A percentile compares a stretch with the other conserved stretches of the same genome.
Conservation (phyloP, 257 asterid species). For the Salvia splendens region DNA sequence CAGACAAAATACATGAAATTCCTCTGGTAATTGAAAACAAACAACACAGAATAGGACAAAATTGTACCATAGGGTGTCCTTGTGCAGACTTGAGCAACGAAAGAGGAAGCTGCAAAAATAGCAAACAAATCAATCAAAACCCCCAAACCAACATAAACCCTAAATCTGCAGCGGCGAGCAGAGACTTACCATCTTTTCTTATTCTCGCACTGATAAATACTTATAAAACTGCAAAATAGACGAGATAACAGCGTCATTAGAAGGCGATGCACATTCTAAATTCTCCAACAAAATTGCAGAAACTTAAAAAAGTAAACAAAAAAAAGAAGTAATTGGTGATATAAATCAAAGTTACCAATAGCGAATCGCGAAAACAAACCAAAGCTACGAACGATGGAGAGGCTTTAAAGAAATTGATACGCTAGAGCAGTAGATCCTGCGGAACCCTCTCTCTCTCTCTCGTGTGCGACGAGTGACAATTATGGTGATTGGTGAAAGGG, state of each 20-base stretch:
- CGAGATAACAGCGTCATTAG: neutral
- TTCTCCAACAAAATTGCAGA: neutral
- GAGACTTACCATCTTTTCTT: constrained; percentile 37
- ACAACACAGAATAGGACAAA: neutral
- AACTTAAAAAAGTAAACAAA: neutral
- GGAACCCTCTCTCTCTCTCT: constrained; percentile 19
- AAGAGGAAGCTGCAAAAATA: constrained; percentile 73
- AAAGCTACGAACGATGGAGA: constrained; percentile 1
- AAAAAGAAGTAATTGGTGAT: neutral
- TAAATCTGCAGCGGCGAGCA: constrained; percentile 28
- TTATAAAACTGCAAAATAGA: constrained; percentile 10
- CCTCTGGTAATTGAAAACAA: neutral
- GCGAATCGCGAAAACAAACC: constrained; percentile 5
- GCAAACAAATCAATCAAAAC: constrained; percentile 12
- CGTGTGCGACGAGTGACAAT: neutral
- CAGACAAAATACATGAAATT: neutral
- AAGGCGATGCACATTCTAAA: neutral
- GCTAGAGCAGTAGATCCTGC: neutral
- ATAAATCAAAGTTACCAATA: constrained; percentile 15
- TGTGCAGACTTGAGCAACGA: constrained; percentile 93
- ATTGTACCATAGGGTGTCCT: constrained; percentile 91
- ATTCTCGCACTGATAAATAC: constrained; percentile 2
- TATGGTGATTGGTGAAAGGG: neutral
- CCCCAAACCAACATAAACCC: constrained; percentile 30
- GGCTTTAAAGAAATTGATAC: neutral